Conservation (phyloP, 2,329 filamentous ascomycete species). For the Aspergillus sp. region DNA sequence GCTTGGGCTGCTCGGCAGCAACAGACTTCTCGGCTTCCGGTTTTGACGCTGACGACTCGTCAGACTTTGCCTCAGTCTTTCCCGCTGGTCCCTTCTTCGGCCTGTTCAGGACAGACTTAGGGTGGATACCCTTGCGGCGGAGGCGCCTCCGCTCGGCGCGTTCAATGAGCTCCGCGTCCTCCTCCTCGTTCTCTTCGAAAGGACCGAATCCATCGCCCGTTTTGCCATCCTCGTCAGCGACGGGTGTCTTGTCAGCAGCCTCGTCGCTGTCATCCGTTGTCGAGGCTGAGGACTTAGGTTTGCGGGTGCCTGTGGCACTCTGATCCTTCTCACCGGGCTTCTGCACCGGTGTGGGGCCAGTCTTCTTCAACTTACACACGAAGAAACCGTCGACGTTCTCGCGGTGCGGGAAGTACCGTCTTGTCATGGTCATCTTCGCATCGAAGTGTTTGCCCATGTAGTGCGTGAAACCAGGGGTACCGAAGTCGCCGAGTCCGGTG, state of each 20-base stretch:
- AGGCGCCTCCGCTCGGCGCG: slow-evolving; percentile 72
- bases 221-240: slow-evolving; percentile 46
- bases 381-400: slow-evolving; percentile 99
- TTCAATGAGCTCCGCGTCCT: slow-evolving; percentile 68
- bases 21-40: slow-evolving; percentile 11
- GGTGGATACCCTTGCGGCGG: slow-evolving; percentile 72
- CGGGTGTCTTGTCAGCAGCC: slow-evolving; percentile 67
- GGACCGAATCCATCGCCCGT: slow-evolving; percentile 62
- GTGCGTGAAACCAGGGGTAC: slow-evolving; percentile 86
- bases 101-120: slow-evolving; percentile 55
- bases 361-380: slow-evolving; percentile 96
- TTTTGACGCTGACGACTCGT: slow-evolving; percentile 10
- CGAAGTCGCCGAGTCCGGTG: slow-evolving; percentile 78
- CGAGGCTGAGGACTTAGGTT: slow-evolving; percentile 22
- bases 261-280: slow-evolving; percentile 39
- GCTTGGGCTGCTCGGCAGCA: neutral
- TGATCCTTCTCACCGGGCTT: slow-evolving; percentile 17
- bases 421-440: slow-evolving; percentile 75
- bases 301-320: slow-evolving; percentile 21
- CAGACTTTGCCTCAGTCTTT: slow-evolving; percentile 21
- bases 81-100: slow-evolving; percentile 26
- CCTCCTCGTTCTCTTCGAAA: slow-evolving; percentile 70
- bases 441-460: slow-evolving; percentile 93
- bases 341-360: slow-evolving; percentile 65
- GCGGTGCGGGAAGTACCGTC: slow-evolving; percentile 84